phyloP scores from a whole-genome alignment of 2,329 filamentous ascomycete species.

The Gnomoniopsis sp. region DNA sequence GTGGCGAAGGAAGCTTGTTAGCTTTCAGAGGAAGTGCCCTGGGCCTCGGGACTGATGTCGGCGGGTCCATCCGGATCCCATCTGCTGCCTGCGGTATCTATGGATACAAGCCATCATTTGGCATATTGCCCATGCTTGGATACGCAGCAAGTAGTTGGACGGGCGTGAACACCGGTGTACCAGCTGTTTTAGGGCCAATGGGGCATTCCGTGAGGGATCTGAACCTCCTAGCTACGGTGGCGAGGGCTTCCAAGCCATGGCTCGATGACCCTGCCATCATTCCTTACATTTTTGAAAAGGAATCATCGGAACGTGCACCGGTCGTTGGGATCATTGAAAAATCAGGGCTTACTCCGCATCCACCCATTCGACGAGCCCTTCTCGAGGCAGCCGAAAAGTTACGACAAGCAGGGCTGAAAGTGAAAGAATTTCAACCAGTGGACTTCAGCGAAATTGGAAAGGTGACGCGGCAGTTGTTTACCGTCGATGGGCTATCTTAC shows the following conservation, averaged over 20 bases:
- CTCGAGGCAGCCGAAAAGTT: conserved; percentile 26
- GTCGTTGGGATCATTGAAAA: conserved; percentile 27
- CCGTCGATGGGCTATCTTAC: conserved; percentile 33
- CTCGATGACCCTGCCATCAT: conserved; percentile 23
- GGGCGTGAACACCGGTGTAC: conserved; percentile 28
- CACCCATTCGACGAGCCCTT: conserved; percentile 20
- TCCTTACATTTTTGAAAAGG: conserved; percentile 21
- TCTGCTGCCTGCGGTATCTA: conserved; percentile 29
- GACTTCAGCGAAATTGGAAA: conserved; percentile 28
- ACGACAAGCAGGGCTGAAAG: conserved; percentile 26
- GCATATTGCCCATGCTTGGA: conserved; percentile 29
- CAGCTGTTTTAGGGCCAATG: conserved; percentile 26
- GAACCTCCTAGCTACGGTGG: conserved; percentile 21
- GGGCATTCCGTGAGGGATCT: conserved; percentile 26
- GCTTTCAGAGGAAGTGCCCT: conserved; percentile 24
- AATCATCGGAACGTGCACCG: conserved; percentile 20
- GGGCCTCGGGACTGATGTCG: conserved; percentile 25
- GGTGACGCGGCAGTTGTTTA: conserved; percentile 31
- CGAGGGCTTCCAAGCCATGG: conserved; percentile 24
- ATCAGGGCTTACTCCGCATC: conserved; percentile 28
- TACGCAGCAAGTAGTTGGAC: conserved; percentile 29
- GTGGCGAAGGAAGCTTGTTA: conserved; percentile 22
- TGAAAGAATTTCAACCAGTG: conserved; percentile 28
- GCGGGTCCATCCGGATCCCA: conserved; percentile 22
- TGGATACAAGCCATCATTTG: conserved; percentile 28